Evolutionary conservation across 768 basidiomycete genomes (phyloP), one percentile per base, ranked within the genome.

Genomic region (Crassisporium funariophilum): DNA sequence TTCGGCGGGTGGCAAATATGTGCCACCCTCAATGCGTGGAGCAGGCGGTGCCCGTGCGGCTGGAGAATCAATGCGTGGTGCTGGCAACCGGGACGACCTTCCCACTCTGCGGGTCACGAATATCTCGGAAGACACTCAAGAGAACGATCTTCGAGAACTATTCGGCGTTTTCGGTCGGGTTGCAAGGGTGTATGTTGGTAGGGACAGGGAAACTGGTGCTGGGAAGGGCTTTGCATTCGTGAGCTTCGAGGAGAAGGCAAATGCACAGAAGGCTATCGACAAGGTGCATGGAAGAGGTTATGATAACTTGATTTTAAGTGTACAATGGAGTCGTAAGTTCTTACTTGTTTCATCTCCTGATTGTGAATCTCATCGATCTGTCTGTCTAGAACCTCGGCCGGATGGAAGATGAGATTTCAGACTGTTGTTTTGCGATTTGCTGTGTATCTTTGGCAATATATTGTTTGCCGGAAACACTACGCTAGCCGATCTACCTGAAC

Each of bases 171-270:
- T 98, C 66, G 92, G 93, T 0, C 77, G 87, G 12, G 86, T 95
- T 25, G 86, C 83, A 24, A 74, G 97, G 43, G 93, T 98, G 41
- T 98, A 94, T 67, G 89, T 99, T 37, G 97, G 95, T 19, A 78
- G 90, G 35, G 97, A 99, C 65, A 78, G 92, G 43, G 95, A 97
- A 59, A 98, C 95, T 7, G 91, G 95, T 36, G 79, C 88, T 16
- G 94, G 94, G 47, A 97, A 95, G 68, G 95, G 95, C 39, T 97
- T 95, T 65, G 95, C 95, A 12, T 98, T 98, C 58, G 95, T 99
- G 45, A 91, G 88, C 65, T 99, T 97, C 60, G 95, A 98, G 62
- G 86, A 86, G 12, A 76, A 77, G 61, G 74, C 79, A 9, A 72
- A 76, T 43, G 97, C 91, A 15, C 90, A 95, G 69, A 79, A 74